Conservation (phyloP, 805 yeast genomes). For the Candida nemodendra region DNA sequence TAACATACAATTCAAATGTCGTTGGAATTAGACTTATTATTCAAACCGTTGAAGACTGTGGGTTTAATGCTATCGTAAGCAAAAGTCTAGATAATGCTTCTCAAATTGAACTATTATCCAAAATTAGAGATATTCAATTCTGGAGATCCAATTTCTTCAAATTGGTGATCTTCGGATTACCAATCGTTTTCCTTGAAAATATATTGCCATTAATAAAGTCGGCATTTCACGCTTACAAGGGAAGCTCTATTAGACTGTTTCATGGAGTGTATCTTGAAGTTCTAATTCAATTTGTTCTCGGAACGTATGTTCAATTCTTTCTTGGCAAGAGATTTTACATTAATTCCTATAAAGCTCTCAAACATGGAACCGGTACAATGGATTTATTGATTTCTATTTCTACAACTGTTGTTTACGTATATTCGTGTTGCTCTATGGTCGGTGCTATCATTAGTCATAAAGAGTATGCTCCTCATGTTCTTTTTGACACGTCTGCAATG, state of each 20-base stretch:
- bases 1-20: slow-evolving; percentile 48
- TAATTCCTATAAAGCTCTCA: slow-evolving; percentile 63
- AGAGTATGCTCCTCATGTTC: slow-evolving; percentile 56
- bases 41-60: slow-evolving; percentile 47
- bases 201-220: slow-evolving; percentile 40
- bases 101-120: slow-evolving; percentile 68
- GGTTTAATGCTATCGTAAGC: slow-evolving; percentile 50
- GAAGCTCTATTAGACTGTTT: slow-evolving; percentile 22
- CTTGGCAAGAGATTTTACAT: slow-evolving; percentile 68
- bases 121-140: slow-evolving; percentile 65
- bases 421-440: slow-evolving; percentile 65
- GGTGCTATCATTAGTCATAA: slow-evolving; percentile 44
- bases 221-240: slow-evolving; percentile 14
- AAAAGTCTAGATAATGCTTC: slow-evolving; percentile 56
- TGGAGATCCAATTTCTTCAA: slow-evolving; percentile 63
- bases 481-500: slow-evolving; percentile 89
- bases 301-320: slow-evolving; percentile 59
- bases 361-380: slow-evolving; percentile 81
- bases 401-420: slow-evolving; percentile 72
- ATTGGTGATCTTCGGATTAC: slow-evolving; percentile 57
- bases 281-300: slow-evolving; percentile 54
- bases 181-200: slow-evolving; percentile 55
- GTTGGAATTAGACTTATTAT: slow-evolving; percentile 68
- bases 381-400: slow-evolving; percentile 86
- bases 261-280: slow-evolving; percentile 68